These are phyloP conservation scores for Jimgerdemannia lactiflua DNA, from an alignment of 192 early-diverging fungal species.

Conservation along the genomic window DNA sequence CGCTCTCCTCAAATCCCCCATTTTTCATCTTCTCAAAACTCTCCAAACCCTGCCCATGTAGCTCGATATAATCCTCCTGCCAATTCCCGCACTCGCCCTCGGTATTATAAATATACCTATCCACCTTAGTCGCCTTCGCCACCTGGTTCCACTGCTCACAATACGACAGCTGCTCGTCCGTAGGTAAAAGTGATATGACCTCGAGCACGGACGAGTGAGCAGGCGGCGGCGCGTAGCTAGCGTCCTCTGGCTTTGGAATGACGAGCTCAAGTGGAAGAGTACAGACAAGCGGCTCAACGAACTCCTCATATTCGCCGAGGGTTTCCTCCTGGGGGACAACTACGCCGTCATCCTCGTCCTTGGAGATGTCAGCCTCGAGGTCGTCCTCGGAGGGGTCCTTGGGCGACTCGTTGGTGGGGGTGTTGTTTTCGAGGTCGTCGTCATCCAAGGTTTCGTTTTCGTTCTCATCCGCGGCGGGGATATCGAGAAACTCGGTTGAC, in stretches of 20 bases:
- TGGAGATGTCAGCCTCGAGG: not conserved
- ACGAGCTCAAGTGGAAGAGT: conserved; percentile 7
- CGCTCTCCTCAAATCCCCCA: conserved; percentile 13
- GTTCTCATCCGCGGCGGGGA: not conserved
- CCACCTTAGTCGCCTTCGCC: not conserved
- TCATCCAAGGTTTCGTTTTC: not conserved
- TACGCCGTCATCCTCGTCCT: not conserved
- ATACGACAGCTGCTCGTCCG: conserved; percentile 14
- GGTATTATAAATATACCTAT: conserved; percentile 7
- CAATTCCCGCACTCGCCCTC: conserved; percentile 37
- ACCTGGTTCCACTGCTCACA: conserved; percentile 19
- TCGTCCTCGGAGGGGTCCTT: not conserved
- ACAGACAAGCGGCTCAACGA: conserved; percentile 2
- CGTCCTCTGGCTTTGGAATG: conserved; percentile 21
- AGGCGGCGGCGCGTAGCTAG: conserved; percentile 24
- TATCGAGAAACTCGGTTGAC: no score
- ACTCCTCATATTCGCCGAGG: no score
- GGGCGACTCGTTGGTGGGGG: not conserved
- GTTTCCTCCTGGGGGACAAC: not conserved
- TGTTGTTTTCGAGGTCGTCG: not conserved
- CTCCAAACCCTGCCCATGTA: conserved; percentile 25
- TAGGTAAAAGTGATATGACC: conserved; percentile 5
- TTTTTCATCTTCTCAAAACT: conserved; percentile 19
- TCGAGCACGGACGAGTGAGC: conserved; percentile 12
- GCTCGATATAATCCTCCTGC: conserved; percentile 32